Evolutionary conservation across 2,329 filamentous ascomycete genomes (phyloP).

Genomic region (Monosporascus sp.): DNA sequence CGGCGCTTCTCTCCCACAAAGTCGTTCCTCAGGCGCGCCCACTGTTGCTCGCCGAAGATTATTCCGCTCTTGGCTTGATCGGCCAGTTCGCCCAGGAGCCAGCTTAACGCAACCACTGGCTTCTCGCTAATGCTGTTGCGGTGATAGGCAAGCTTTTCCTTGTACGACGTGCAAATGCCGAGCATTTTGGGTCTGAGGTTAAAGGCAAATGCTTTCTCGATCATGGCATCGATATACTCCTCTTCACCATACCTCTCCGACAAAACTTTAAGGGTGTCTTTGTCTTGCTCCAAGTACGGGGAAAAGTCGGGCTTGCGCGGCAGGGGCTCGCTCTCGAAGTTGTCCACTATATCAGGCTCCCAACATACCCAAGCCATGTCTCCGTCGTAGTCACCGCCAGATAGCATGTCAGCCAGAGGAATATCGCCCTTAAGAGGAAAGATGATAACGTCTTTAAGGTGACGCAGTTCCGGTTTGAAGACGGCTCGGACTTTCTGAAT

Average conservation of each 20-base stretch:
- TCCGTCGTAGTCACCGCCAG: slow-evolving; percentile 73
- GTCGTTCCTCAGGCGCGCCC: slow-evolving; percentile 26
- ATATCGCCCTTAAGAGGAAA: slow-evolving; percentile 58
- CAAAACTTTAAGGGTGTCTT: slow-evolving; percentile 40
- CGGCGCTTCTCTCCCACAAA: background rate
- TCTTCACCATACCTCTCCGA: slow-evolving; percentile 21
- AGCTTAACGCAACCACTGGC: slow-evolving; percentile 40
- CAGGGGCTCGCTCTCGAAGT: slow-evolving; percentile 53
- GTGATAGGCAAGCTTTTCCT: slow-evolving; percentile 54
- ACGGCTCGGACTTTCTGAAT: slow-evolving; percentile 59
- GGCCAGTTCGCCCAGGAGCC: slow-evolving; percentile 43
- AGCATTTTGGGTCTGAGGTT: slow-evolving; percentile 48
- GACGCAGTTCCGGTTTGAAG: slow-evolving; percentile 48
- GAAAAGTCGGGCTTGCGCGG: slow-evolving; percentile 37
- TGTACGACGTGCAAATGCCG: slow-evolving; percentile 55
- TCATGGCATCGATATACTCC: slow-evolving; percentile 34
- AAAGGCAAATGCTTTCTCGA: slow-evolving; percentile 49
- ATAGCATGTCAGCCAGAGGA: slow-evolving; percentile 60
- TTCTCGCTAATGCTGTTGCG: slow-evolving; percentile 39
- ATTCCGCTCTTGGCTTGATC: slow-evolving; percentile 49
- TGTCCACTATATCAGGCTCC: slow-evolving; percentile 55
- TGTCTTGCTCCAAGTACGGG: slow-evolving; percentile 38
- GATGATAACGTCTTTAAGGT: slow-evolving; percentile 44
- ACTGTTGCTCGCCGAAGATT: slow-evolving; percentile 35
- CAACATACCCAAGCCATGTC: slow-evolving; percentile 68